Percentiles rank a stretch among this genome's conserved stretches.
Evolutionary conservation across 2,329 filamentous ascomycete species (phyloP).

Genomic region (Tolypocladium sp.): DNA sequence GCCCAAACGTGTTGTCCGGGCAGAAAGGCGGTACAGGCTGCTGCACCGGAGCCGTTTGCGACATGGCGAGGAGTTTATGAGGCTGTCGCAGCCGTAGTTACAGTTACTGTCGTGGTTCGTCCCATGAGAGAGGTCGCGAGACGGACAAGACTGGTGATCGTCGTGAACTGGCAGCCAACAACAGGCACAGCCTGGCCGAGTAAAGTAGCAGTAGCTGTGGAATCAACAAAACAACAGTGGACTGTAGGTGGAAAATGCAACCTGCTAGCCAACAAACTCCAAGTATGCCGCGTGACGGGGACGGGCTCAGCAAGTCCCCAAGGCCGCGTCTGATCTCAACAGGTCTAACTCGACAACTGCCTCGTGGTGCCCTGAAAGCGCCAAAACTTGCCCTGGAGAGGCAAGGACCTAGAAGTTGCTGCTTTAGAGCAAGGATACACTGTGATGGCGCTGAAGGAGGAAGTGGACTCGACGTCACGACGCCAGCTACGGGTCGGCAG

Average conservation of each 20-base stretch:
- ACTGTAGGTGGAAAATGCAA: too few relatives aligned
- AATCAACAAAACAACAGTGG: not conserved
- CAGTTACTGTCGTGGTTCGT: not conserved
- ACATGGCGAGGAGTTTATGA: not conserved
- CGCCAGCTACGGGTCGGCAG: not conserved
- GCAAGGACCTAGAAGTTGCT: too few relatives aligned
- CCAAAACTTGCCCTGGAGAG: not conserved
- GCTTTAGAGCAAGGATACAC: not conserved
- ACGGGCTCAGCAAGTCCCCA: too few relatives aligned
- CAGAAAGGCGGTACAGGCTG: not conserved
- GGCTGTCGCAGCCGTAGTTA: not conserved
- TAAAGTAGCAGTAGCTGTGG: not conserved
- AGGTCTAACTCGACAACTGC: not conserved
- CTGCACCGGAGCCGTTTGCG: not conserved
- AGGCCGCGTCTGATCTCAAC: not conserved
- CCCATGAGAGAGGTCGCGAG: not conserved
- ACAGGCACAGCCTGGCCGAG: not conserved
- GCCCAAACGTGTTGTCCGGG: not conserved
- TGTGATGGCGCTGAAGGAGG: not conserved
- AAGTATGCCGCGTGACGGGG: not conserved
- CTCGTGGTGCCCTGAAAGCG: not conserved
- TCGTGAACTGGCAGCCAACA: not conserved
- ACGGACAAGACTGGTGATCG: not conserved
- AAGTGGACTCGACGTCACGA: not conserved
- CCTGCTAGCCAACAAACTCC: not conserved